A percentile compares a stretch with the other conserved stretches of the same genome.
Evolutionary conservation across 768 basidiomycete genomes (phyloP).

Genomic region (Daedaleopsis sinensis): DNA sequence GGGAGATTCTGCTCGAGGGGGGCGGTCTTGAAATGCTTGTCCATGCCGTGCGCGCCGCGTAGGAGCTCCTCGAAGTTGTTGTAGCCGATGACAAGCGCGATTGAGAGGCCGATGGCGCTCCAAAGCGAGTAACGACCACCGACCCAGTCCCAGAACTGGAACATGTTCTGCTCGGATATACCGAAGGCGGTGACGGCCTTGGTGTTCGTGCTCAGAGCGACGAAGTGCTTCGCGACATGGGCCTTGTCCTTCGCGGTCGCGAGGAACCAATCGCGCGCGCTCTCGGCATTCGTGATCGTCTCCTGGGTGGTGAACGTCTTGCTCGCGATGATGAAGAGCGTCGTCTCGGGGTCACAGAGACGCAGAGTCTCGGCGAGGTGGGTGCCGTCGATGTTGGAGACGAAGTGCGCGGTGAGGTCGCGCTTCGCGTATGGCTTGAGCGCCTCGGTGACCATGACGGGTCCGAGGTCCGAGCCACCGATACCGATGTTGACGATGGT

Average conservation of each 20-base stretch:
- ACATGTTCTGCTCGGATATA: conserved; percentile 92
- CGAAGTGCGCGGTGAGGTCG: conserved; percentile 85
- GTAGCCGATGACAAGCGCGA: conserved; percentile 90
- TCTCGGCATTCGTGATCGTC: conserved; percentile 98
- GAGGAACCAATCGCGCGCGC: conserved; percentile 95
- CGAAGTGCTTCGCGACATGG: conserved; percentile 98
- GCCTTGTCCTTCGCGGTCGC: conserved; percentile 77
- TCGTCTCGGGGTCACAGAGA: conserved; percentile 85
- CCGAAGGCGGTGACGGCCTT: conserved; percentile 92
- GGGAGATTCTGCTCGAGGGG: conserved; percentile 91
- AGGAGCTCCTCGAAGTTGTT: conserved; percentile 92
- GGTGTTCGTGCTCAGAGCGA: conserved; percentile 96
- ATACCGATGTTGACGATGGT: conserved; percentile 99
- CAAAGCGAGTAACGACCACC: conserved; percentile 98
- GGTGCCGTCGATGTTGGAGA: conserved; percentile 98
- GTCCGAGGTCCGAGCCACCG: conserved; percentile 96
- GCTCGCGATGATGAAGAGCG: conserved; percentile 96
- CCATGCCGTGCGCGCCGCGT: conserved; percentile 95
- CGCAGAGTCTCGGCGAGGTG: conserved; percentile 90
- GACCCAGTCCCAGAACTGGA: conserved; percentile 99
- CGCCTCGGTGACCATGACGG: conserved; percentile 99
- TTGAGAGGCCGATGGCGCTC: conserved; percentile 97
- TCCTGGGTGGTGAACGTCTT: conserved; percentile 99
- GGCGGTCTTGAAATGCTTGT: conserved; percentile 92
- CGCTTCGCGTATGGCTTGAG: conserved; percentile 92